Evolutionary conservation across 495 filamentous ascomycete genomes (phyloP).

Genomic region (Aspergillus leporis): DNA sequence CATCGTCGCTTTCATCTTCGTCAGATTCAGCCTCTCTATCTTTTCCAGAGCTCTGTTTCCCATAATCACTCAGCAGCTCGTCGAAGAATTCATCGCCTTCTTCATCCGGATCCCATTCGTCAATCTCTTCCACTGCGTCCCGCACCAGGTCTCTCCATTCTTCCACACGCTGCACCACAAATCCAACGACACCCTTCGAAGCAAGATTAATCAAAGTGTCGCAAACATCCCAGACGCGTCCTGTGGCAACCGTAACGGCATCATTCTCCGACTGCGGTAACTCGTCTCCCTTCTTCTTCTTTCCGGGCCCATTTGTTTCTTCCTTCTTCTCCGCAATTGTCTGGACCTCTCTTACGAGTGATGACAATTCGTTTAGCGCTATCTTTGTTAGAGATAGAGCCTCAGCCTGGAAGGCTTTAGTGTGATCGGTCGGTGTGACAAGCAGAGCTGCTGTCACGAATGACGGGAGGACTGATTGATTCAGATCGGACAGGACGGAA

Average conservation of each 20-base stretch:
- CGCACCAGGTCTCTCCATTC: slow-evolving; percentile 69
- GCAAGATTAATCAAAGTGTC: slow-evolving; percentile 65
- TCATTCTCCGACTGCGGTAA: slow-evolving; percentile 39
- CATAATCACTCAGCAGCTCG: slow-evolving; percentile 38
- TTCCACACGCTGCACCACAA: slow-evolving; percentile 61
- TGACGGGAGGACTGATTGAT: slow-evolving; percentile 65
- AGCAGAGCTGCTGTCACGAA: slow-evolving; percentile 68
- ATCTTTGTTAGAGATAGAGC: slow-evolving; percentile 32
- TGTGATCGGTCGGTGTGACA: slow-evolving; percentile 58
- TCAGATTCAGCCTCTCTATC: slow-evolving; percentile 36
- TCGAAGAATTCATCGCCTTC: slow-evolving; percentile 56
- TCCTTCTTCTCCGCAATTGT: slow-evolving; percentile 27
- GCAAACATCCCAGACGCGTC: slow-evolving; percentile 62
- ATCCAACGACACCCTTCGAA: slow-evolving; percentile 62
- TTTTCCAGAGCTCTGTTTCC: slow-evolving; percentile 47
- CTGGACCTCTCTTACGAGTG: slow-evolving; percentile 39
- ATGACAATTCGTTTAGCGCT: slow-evolving; percentile 39
- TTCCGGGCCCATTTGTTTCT: slow-evolving; percentile 20
- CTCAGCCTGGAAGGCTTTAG: slow-evolving; percentile 58
- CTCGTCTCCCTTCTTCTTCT: slow-evolving; percentile 25
- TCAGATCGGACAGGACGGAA: slow-evolving; percentile 64
- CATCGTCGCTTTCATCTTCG: slow-evolving; percentile 23
- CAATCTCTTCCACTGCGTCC: slow-evolving; percentile 80
- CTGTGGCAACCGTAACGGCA: slow-evolving; percentile 42
- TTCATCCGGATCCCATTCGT: slow-evolving; percentile 77